Conservation (phyloP, 2,329 filamentous ascomycete species). For the Thermothelomyces thermophilus region DNA sequence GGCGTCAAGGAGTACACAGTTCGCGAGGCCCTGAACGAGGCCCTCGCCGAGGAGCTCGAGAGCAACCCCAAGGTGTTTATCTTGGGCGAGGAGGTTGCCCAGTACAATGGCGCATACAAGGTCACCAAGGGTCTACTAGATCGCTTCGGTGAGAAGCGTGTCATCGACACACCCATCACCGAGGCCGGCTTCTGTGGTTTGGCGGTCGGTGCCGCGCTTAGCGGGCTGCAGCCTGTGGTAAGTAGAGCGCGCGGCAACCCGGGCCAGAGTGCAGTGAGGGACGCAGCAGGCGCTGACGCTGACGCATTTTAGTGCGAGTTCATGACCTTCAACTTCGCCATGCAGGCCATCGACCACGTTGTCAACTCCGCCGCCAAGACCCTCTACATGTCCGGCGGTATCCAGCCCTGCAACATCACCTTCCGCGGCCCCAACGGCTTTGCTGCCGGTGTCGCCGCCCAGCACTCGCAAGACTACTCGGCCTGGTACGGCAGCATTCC, state of each 20-base stretch:
- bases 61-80: constrained; percentile 91
- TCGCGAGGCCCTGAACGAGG: constrained; percentile 95
- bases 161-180: constrained; percentile 98
- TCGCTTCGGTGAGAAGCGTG: constrained; percentile 92
- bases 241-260: constrained; percentile 36
- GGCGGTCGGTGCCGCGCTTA: constrained; percentile 88
- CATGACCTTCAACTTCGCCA: constrained; percentile 99
- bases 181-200: constrained; percentile 94
- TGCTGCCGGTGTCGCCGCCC: constrained; percentile 86
- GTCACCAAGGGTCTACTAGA: constrained; percentile 97
- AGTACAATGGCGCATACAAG: constrained; percentile 99
- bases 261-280: too few relatives aligned
- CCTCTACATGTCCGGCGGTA: constrained; percentile 99
- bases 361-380: constrained; percentile 99
- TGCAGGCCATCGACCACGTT: constrained; percentile 99
- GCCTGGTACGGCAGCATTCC: constrained; percentile 99
- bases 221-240: constrained; percentile 88
- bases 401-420: constrained; percentile 98
- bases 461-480: constrained; percentile 98
- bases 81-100: constrained; percentile 94
- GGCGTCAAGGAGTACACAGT: constrained; percentile 91
- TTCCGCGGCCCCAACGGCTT: constrained; percentile 99
- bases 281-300: constrained; percentile 1
- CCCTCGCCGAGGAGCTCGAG: constrained; percentile 95
- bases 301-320: constrained; percentile 71